These are phyloP conservation scores for Penicillium desertorum DNA, from an alignment of 495 filamentous ascomycete species.

Conservation along the genomic window DNA sequence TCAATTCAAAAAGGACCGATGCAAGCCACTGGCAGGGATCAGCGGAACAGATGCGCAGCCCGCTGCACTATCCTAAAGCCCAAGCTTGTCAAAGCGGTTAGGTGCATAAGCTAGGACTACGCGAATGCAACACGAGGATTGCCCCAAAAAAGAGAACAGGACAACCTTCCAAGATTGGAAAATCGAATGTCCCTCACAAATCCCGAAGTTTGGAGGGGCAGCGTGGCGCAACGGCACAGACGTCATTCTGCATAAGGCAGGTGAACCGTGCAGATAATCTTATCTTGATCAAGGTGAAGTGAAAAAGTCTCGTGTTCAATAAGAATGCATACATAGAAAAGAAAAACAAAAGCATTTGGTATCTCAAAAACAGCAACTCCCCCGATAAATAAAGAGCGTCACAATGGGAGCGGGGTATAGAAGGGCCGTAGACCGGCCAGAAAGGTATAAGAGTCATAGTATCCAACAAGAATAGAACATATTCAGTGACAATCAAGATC, in stretches of 20 bases:
- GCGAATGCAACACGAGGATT: not conserved
- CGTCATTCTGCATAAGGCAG: slow-evolving; percentile 18
- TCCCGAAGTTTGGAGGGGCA: slow-evolving; percentile 6
- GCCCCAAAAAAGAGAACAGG: not conserved
- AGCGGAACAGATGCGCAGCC: slow-evolving; percentile 4
- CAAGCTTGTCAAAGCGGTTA: slow-evolving; percentile 11
- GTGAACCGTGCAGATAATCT: slow-evolving; percentile 8
- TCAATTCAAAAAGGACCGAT: not conserved
- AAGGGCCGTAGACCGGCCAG: not conserved
- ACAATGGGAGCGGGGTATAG: not conserved
- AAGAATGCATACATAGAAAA: not conserved
- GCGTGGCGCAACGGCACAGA: slow-evolving; percentile 21
- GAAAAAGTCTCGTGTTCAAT: slow-evolving; percentile 2
- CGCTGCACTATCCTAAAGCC: not conserved
- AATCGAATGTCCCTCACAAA: not conserved
- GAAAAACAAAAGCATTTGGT: slow-evolving; percentile 15
- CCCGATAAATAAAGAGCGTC: slow-evolving; percentile 7
- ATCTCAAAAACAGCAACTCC: slow-evolving; percentile 19
- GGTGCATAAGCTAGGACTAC: slow-evolving; percentile 3
- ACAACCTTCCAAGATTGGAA: slow-evolving; percentile 3
- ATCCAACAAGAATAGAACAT: not conserved
- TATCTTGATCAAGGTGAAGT: slow-evolving; percentile 9
- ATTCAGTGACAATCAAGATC: slow-evolving; percentile 22
- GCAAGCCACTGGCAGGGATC: slow-evolving; percentile 9
- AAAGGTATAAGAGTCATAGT: slow-evolving; percentile 1